Evolutionary conservation across 2,329 filamentous ascomycete genomes (phyloP).

Genomic region (Thelonectria olida): DNA sequence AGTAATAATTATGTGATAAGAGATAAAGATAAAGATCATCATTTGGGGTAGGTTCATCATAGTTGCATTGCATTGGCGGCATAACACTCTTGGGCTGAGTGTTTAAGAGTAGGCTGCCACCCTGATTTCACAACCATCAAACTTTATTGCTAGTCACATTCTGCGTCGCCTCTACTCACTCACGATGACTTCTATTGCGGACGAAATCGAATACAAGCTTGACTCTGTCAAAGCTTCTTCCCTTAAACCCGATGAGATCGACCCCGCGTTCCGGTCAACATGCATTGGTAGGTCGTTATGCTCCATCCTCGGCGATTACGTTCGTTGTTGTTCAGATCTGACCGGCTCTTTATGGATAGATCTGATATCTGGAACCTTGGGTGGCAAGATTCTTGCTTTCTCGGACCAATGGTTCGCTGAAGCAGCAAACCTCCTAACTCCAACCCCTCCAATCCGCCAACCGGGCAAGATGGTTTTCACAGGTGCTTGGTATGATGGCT

Average conservation of each 20-base stretch:
- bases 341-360: conserved; percentile 51
- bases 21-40: conserved; percentile 31
- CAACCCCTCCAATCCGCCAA: conserved; percentile 69
- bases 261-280: conserved; percentile 68
- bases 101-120: conserved; percentile 8
- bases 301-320: background rate
- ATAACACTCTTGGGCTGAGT: background rate
- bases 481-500: conserved; percentile 77
- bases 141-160: background rate
- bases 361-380: conserved; percentile 67
- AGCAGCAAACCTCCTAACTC: conserved; percentile 70
- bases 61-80: background rate
- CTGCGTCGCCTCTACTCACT: background rate
- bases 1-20: conserved; percentile 27
- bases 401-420: conserved; percentile 77
- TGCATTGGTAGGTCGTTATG: conserved; percentile 62
- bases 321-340: background rate
- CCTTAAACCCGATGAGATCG: conserved; percentile 64
- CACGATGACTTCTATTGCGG: conserved; percentile 49
- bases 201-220: conserved; percentile 64
- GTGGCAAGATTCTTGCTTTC: conserved; percentile 70
- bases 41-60: background rate
- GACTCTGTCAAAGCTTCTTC: conserved; percentile 60
- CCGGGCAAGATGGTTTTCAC: conserved; percentile 75
- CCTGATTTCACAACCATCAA: background rate